Evolutionary conservation across 192 early-diverging fungal species (phyloP).

Genomic region (Coemansia biformis): DNA sequence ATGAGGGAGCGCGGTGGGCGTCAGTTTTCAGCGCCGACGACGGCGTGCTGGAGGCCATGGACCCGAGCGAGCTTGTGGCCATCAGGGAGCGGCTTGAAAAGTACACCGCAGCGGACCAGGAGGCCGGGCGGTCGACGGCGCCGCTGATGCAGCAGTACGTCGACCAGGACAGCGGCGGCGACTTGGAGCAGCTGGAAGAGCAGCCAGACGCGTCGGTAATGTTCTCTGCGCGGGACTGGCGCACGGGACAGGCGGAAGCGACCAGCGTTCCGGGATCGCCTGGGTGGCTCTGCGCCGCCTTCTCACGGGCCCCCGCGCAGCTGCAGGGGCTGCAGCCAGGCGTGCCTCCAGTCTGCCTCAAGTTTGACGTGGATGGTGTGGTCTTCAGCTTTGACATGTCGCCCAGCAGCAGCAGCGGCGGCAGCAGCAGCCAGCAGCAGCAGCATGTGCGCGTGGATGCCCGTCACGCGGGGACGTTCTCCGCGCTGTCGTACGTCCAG

Average conservation of each 20-base stretch:
- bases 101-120: conserved; percentile 50
- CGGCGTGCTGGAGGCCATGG: conserved; percentile 60
- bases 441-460: conserved; percentile 6
- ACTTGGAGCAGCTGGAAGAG: conserved; percentile 24
- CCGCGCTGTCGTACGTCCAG: conserved; percentile 68
- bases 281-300: conserved; percentile 59
- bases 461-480: conserved; percentile 56
- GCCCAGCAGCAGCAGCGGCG: conserved; percentile 2
- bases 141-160: conserved; percentile 16
- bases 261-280: conserved; percentile 51
- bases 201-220: conserved; percentile 13
- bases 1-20: conserved; percentile 59
- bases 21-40: conserved; percentile 59
- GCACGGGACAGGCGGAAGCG: conserved; percentile 31
- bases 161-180: conserved; percentile 30
- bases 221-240: conserved; percentile 42
- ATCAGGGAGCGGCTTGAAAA: conserved; percentile 58
- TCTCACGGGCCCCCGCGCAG: conserved; percentile 10
- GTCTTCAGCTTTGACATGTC: conserved; percentile 51
- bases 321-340: background rate
- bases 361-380: conserved; percentile 65
- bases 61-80: conserved; percentile 54
- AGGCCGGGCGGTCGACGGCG: background rate
- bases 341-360: conserved; percentile 56
- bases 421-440: background rate